phyloP scores from a whole-genome alignment of 139 green algal genomes.

The Chlamydomonas schloesseri region DNA sequence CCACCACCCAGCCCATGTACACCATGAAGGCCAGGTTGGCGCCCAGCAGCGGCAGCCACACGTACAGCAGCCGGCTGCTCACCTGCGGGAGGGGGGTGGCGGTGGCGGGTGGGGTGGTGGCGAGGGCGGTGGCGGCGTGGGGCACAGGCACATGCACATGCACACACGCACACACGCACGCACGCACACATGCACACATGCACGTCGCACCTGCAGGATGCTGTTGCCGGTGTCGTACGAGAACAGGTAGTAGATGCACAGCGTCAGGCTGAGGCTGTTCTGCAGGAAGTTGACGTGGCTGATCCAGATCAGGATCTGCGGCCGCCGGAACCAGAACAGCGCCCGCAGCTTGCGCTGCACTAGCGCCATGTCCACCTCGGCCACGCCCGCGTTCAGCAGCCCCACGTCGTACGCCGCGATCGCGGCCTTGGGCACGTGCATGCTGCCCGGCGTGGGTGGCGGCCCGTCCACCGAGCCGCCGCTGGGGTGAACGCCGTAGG shows the following conservation, averaged over 20 bases:
- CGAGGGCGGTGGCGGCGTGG: background rate
- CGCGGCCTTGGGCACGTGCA: too few relatives aligned
- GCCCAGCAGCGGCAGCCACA: constrained; percentile 37
- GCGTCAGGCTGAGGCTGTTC: constrained; percentile 38
- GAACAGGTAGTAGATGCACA: constrained; percentile 29
- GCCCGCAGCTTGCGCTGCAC: constrained; percentile 23
- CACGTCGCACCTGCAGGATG: constrained; percentile 17
- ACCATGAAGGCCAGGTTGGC: constrained; percentile 33
- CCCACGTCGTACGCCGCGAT: too few relatives aligned
- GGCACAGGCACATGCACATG: too few relatives aligned
- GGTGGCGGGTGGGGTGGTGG: background rate
- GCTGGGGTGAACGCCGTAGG: too few relatives aligned
- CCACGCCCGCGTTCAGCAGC: background rate
- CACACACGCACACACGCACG: too few relatives aligned
- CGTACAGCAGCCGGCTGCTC: constrained; percentile 13
- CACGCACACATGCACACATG: too few relatives aligned
- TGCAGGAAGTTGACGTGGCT: constrained; percentile 41
- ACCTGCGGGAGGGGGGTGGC: background rate
- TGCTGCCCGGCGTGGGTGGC: too few relatives aligned
- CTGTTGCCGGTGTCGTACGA: background rate
- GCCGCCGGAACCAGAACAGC: constrained; percentile 29
- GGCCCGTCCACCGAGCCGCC: too few relatives aligned
- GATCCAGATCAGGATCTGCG: constrained; percentile 33
- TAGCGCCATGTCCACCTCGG: background rate
- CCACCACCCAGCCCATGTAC: constrained; percentile 41